Evolutionary conservation across 176 grass and related monocot species (phyloP).

Genomic region (Leersia perrieri): DNA sequence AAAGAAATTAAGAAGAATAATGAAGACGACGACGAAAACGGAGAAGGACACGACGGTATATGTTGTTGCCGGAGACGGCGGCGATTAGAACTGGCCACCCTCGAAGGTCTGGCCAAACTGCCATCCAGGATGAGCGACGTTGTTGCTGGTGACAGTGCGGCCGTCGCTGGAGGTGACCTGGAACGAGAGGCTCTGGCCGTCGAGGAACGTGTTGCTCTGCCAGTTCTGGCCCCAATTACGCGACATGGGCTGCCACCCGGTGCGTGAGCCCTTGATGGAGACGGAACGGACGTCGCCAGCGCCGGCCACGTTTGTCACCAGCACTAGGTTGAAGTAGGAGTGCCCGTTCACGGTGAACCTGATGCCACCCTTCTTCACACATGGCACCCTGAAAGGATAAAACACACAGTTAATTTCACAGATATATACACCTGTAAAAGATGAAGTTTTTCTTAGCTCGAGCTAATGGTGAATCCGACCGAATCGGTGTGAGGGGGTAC

Average conservation of each 20-base stretch:
- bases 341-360: constrained; percentile 58
- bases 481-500: not conserved
- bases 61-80: not conserved
- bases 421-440: no score
- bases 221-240: constrained; percentile 72
- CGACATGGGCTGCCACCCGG: constrained; percentile 57
- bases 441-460: not conserved
- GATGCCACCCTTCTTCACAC: constrained; percentile 65
- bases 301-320: constrained; percentile 56
- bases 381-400: constrained; percentile 32
- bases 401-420: no score
- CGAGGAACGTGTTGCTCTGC: constrained; percentile 55
- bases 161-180: constrained; percentile 50
- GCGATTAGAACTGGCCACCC: constrained; percentile 37
- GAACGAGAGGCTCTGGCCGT: constrained; percentile 61
- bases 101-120: constrained; percentile 58
- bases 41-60: not conserved
- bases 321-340: constrained; percentile 72
- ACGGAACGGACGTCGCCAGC: constrained; percentile 44
- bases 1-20: no score
- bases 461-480: not conserved
- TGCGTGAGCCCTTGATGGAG: constrained; percentile 44
- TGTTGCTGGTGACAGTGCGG: constrained; percentile 51
- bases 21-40: not conserved
- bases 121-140: constrained; percentile 36